Base-by-base conservation (phyloP, 495 filamentous ascomycete species). In the Arthonia radiata region DNA sequence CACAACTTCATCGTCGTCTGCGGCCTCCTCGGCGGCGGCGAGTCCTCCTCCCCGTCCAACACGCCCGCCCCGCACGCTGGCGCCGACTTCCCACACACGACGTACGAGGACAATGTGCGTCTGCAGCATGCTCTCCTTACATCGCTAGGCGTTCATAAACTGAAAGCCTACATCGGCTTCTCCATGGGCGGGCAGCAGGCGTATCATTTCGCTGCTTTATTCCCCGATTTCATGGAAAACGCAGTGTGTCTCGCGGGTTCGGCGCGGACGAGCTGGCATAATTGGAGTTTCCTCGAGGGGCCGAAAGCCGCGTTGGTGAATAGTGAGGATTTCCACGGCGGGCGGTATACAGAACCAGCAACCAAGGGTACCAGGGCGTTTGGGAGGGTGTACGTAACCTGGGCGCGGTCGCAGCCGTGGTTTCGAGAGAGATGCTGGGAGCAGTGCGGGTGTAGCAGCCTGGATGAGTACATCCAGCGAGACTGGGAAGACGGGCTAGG, bases 141-240 rank as follows among this genome's bases (percentile, higher is more conserved):
- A 19, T 23, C 17, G 2, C 32, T 42, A 12, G 39, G 39, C 15
- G 29, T 42, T 9, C 25, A 30, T 17, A 32, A 37, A n/a, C 28
- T 42, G 9, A 34, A 33, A 30, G 26, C 40, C 18, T 42, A 42
- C 33, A 37, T 50, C 9, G 56, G 56, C 17, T 60, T 57, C 41
- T 47, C 40, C 25, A 60, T 60, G 56, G 56, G 48, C 31, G 55
- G 51, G 6, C 52, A 56, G 31, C 47, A 53, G 30, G 43, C 56
- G n/a, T 60, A 57, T 32, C 41, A 60, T 36, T 51, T 50, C 46
- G 37, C 35, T 6, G 38, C 37, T 9, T 38, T 58, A 29, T 54
- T 46, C 24, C 48, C 52, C 0, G 24, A 41, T 11, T 54, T 57
- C 28, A 40, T 52, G 15, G 35, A 47, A 25, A 36, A 44, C 31